These are phyloP conservation scores for Penicillium dipodomyicola DNA, from an alignment of 495 filamentous ascomycete genomes.

Conservation along the genomic window DNA sequence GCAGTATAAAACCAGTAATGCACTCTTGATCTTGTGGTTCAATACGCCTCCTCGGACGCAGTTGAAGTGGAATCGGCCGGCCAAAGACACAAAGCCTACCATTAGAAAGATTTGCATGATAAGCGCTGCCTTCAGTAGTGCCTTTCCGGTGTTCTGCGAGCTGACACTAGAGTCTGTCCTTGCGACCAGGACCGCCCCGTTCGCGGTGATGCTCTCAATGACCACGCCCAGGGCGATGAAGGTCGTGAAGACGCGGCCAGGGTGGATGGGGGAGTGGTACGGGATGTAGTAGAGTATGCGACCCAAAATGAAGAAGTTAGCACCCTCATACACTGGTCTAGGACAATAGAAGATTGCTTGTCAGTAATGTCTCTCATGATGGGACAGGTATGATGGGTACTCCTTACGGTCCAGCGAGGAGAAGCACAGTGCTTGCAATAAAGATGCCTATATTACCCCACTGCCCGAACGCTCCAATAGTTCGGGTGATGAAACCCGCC, in stretches of 20 bases:
- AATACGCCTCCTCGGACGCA: constrained; percentile 54
- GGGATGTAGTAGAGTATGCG: constrained; percentile 77
- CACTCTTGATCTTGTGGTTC: constrained; percentile 53
- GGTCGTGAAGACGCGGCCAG: constrained; percentile 71
- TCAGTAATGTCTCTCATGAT: constrained; percentile 1
- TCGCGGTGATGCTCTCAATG: constrained; percentile 66
- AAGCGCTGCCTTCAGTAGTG: constrained; percentile 63
- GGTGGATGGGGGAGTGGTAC: constrained; percentile 73
- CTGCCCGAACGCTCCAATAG: constrained; percentile 55
- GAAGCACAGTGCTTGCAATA: constrained; percentile 59
- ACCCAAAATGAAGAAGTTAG: constrained; percentile 74
- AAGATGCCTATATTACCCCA: constrained; percentile 55
- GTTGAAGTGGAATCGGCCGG: constrained; percentile 56
- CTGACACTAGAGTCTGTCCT: constrained; percentile 42
- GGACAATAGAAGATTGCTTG: neutral
- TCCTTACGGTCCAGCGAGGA: constrained; percentile 64
- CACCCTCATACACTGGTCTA: constrained; percentile 69
- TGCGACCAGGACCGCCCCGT: constrained; percentile 61
- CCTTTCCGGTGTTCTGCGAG: constrained; percentile 52
- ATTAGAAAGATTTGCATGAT: constrained; percentile 67
- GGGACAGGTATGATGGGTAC: no score
- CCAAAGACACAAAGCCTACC: constrained; percentile 56
- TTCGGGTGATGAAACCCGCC: constrained; percentile 58
- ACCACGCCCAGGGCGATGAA: constrained; percentile 62
- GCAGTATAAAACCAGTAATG: constrained; percentile 60